Base-by-base conservation (phyloP, 805 yeast species). In the Schizosaccharomyces japonicus region DNA sequence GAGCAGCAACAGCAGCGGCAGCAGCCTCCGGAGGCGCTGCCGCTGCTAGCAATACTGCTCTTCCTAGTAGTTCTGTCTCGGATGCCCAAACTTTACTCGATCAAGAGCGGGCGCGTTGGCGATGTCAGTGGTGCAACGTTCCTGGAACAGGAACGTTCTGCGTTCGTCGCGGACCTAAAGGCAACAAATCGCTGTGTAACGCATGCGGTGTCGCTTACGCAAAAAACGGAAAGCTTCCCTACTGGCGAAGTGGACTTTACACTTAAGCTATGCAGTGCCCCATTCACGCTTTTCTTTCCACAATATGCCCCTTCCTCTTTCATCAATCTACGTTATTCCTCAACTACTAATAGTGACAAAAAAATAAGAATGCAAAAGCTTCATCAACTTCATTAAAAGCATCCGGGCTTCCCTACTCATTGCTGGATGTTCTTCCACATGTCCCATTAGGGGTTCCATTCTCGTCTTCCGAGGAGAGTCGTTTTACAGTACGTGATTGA, bases 1-100 rank as follows among this genome's bases (percentile, higher is more conserved):
- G 30, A 49, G 64, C 39, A 44, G 51, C 30, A 57, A 56, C 49
- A 51, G 62, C 19, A 30, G n/a, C n/a, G n/a, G n/a, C 33, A 11
- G n/a, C 11, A 30, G 33, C 33, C 26, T n/a, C 32, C 11, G 33
- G 33, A 25, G 17, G 23, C 5, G 15, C 26, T 17, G 21, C 27
- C n/a, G 32, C 25, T 25, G 31, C 17, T 15, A 25, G 23, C 1
- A 23, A 15, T 13, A 29, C 33, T n/a, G 19, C 46, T 5, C 19
- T 29, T 15, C 39, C 47, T 4, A 31, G 29, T 31, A 39, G 26
- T 17, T 23, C 47, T 30, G 47, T 45, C 15, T 27, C 46, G n/a
- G 46, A 42, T 5, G 46, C 33, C 17, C 46, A 42, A 21, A 28
- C 46, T 10, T n/a, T 42, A 13, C 13, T 29, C 30, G 46, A 42